Evolutionary conservation across 2,329 filamentous ascomycete species (phyloP).

Genomic region (Beauveria caledonica): DNA sequence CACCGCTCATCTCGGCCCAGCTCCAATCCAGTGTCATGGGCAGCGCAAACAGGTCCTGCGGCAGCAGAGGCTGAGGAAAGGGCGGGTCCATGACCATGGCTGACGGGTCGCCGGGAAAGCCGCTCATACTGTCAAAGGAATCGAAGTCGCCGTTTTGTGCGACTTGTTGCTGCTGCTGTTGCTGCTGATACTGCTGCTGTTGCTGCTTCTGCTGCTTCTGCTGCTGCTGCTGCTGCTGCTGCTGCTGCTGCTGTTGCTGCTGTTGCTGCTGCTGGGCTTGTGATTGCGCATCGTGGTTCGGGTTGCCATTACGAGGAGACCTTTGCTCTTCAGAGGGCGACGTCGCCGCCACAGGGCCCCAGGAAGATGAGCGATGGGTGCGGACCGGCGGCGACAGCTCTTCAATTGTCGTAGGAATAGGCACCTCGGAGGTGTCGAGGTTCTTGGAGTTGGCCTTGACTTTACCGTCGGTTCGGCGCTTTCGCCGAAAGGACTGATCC

Average conservation of each 20-base stretch:
- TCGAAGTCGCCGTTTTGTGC: conserved; percentile 32
- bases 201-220: background rate
- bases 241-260: background rate
- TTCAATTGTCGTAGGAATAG: conserved; percentile 14
- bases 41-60: conserved; percentile 90
- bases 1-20: conserved; percentile 61
- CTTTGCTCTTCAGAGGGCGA: conserved; percentile 7
- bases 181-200: conserved; percentile 8
- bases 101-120: conserved; percentile 24
- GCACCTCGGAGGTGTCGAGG: conserved; percentile 8
- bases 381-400: conserved; percentile 22
- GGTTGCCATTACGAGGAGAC: conserved; percentile 2
- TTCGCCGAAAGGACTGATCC: conserved; percentile 70
- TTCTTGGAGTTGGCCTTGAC: conserved; percentile 4
- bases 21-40: conserved; percentile 95
- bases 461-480: conserved; percentile 56
- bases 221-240: conserved; percentile 3
- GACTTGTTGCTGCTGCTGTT: conserved; percentile 14
- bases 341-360: conserved; percentile 14
- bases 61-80: conserved; percentile 81
- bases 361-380: conserved; percentile 18
- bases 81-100: conserved; percentile 17
- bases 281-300: background rate
- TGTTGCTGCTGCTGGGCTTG: background rate
- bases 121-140: conserved; percentile 35